These are phyloP conservation scores for Besnoitia besnoiti DNA, from an alignment of 169 alveolate species.

Conservation along the genomic window DNA sequence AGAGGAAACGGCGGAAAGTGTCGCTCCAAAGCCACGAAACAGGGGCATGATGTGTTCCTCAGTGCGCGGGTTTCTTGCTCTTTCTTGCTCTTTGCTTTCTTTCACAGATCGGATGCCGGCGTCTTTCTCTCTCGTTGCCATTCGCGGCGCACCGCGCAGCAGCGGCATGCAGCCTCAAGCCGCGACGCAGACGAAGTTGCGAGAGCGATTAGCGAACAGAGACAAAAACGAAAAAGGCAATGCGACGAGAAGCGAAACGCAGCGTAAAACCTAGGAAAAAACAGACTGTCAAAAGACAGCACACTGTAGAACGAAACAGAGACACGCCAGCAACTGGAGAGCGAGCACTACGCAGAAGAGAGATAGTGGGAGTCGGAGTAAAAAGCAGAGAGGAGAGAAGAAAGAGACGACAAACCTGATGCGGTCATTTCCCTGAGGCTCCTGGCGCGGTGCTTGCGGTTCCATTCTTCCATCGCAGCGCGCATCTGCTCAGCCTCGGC, in stretches of 20 bases:
- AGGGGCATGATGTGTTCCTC: too few species aligned
- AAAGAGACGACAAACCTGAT: slow-evolving; percentile 25
- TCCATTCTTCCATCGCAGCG: slow-evolving; percentile 70
- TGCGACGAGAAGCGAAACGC: background rate
- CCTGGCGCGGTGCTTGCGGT: slow-evolving; percentile 35
- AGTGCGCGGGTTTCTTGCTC: too few species aligned
- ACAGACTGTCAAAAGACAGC: background rate
- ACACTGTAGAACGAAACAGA: too few species aligned
- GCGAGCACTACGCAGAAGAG: background rate
- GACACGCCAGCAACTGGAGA: background rate
- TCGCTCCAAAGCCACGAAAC: too few species aligned
- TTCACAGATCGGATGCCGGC: too few species aligned
- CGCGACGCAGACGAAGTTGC: too few species aligned
- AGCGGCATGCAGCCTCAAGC: too few species aligned
- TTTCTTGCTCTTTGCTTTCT: too few species aligned
- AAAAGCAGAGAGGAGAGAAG: background rate
- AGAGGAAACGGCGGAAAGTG: too few species aligned
- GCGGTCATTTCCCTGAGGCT: slow-evolving; percentile 62
- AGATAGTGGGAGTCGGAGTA: background rate
- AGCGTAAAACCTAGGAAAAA: background rate
- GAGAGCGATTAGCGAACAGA: background rate
- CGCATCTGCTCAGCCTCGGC: slow-evolving; percentile 60
- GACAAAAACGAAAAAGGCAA: background rate
- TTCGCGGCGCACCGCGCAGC: too few species aligned
- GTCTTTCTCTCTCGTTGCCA: too few species aligned